Conservation (phyloP, 768 basidiomycete species). For the Podaxis mareebaensis region DNA sequence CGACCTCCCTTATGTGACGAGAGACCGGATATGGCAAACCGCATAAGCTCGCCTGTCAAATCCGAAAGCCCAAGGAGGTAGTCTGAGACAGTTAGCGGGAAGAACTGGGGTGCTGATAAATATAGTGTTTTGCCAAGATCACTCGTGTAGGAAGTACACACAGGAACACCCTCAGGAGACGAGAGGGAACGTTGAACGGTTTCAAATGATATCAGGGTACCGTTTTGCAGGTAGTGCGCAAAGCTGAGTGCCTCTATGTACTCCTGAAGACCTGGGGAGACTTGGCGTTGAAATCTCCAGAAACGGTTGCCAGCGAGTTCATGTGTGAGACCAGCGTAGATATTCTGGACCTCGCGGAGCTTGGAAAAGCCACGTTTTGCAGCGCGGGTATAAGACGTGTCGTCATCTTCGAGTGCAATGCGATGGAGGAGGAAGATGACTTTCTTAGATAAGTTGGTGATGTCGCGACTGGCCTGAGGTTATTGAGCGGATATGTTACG, state of each 20-base stretch:
- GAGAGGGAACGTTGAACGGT: constrained; percentile 68
- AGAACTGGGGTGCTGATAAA: constrained; percentile 51
- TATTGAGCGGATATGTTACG: background rate
- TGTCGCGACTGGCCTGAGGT: constrained; percentile 74
- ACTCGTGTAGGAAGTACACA: constrained; percentile 38
- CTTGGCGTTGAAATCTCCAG: constrained; percentile 75
- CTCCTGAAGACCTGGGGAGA: constrained; percentile 88
- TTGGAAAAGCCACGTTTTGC: constrained; percentile 56
- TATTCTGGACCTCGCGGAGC: constrained; percentile 61
- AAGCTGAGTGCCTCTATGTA: constrained; percentile 95
- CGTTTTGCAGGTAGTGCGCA: constrained; percentile 77
- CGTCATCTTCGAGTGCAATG: constrained; percentile 40
- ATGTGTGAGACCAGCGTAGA: constrained; percentile 61
- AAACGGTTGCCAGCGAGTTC: constrained; percentile 70
- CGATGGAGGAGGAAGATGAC: constrained; percentile 92
- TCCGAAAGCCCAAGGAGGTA: constrained; percentile 93
- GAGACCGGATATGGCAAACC: constrained; percentile 86
- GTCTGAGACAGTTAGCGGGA: constrained; percentile 75
- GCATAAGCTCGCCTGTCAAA: constrained; percentile 96
- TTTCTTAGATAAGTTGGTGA: constrained; percentile 91
- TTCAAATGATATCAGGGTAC: constrained; percentile 62
- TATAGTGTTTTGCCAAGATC: constrained; percentile 8
- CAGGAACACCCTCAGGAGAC: constrained; percentile 62
- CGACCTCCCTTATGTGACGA: constrained; percentile 60
- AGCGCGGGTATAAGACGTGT: constrained; percentile 33